Evolutionary conservation across 1,139 yeast genomes (phyloP).

Genomic region (Taiozyma sp.): DNA sequence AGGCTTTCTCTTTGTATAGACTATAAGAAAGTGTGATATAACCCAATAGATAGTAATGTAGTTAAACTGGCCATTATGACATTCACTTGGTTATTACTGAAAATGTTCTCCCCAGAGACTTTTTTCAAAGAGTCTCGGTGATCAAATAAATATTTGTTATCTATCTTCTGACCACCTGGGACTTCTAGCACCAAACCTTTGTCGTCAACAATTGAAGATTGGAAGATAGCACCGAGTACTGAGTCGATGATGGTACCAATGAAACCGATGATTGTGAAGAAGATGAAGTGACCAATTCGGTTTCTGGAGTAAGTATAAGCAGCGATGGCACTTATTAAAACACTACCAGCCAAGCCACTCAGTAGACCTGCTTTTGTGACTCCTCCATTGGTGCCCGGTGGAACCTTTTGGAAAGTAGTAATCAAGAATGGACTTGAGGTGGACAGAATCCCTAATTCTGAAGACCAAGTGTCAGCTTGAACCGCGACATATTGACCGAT

Average conservation of each 20-base stretch:
- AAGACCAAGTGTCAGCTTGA: slow-evolving; percentile 45
- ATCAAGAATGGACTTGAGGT: slow-evolving; percentile 33
- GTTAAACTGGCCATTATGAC: slow-evolving; percentile 32
- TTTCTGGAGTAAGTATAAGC: slow-evolving; percentile 14
- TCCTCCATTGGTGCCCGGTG: slow-evolving; percentile 48
- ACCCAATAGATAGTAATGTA: slow-evolving; percentile 26
- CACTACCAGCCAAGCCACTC: slow-evolving; percentile 37
- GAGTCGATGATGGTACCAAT: slow-evolving; percentile 41
- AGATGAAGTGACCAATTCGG: slow-evolving; percentile 22
- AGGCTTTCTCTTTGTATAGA: background rate
- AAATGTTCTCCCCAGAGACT: slow-evolving; percentile 27
- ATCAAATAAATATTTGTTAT: slow-evolving; percentile 5
- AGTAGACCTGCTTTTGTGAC: slow-evolving; percentile 35
- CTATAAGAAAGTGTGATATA: slow-evolving; percentile 20
- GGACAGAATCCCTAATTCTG: slow-evolving; percentile 44
- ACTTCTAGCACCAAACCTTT: slow-evolving; percentile 37
- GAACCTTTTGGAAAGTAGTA: slow-evolving; percentile 38
- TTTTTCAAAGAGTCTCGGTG: slow-evolving; percentile 11
- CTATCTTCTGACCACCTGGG: slow-evolving; percentile 34
- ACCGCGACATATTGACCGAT: slow-evolving; percentile 42
- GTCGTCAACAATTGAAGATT: slow-evolving; percentile 31
- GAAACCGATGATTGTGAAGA: slow-evolving; percentile 32
- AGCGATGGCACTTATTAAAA: slow-evolving; percentile 31
- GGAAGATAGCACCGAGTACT: slow-evolving; percentile 39
- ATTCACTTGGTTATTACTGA: slow-evolving; percentile 40